Evolutionary conservation across 2,329 filamentous ascomycete species (phyloP).

Genomic region (Aureobasidium zeae): DNA sequence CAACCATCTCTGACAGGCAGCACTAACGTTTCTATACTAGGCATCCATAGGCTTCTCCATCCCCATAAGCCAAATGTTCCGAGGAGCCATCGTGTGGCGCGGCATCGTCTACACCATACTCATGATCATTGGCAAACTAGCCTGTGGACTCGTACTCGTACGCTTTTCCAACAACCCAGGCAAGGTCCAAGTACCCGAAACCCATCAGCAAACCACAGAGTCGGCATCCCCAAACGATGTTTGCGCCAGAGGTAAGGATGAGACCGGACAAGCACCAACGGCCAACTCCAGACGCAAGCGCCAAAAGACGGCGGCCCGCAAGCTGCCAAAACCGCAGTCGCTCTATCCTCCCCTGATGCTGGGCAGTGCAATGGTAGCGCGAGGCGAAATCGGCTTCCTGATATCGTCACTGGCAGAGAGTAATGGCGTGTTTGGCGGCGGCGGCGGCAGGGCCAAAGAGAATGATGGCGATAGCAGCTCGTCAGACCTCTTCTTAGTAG

Average conservation of each 20-base stretch:
- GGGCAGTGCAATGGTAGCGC: conserved; percentile 59
- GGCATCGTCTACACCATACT: conserved; percentile 62
- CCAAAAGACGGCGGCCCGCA: conserved; percentile 6
- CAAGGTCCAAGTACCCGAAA: conserved; percentile 8
- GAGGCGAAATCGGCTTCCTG: conserved; percentile 73
- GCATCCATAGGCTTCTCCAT: conserved; percentile 69
- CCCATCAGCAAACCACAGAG: neutral
- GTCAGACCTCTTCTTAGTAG: conserved; percentile 44
- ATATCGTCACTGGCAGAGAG: conserved; percentile 60
- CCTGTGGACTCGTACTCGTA: conserved; percentile 35
- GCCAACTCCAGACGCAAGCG: conserved; percentile 15
- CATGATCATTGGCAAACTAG: conserved; percentile 50
- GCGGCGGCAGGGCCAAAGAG: no score
- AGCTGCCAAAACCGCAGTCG: conserved; percentile 34
- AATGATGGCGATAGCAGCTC: no score
- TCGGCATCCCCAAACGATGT: neutral
- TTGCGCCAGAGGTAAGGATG: no score
- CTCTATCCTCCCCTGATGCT: conserved; percentile 60
- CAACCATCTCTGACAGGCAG: no score
- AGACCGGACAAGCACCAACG: neutral
- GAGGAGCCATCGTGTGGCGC: conserved; percentile 55
- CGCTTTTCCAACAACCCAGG: conserved; percentile 24
- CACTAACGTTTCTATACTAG: conserved; percentile 26
- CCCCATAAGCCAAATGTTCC: conserved; percentile 62
- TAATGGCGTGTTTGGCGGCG: conserved; percentile 37